Evolutionary conservation across 305 asterid species (phyloP), one percentile per base, ranked within the genome.

Genomic region (Fraxinus sp.): DNA sequence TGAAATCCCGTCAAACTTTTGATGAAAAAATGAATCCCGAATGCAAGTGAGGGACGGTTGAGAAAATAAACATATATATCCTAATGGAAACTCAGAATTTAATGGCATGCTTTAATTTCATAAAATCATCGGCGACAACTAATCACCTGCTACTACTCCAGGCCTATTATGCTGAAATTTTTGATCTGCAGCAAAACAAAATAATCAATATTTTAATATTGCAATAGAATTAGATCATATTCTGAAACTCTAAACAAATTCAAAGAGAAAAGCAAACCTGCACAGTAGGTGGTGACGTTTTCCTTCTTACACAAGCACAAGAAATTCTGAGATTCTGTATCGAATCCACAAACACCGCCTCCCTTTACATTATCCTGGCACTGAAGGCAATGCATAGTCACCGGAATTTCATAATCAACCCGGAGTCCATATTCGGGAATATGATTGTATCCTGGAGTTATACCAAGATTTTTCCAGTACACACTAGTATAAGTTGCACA

Each of bases 331-430:
- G 92, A 90, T 13, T 41, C 83, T 5, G 89, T 82, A 49, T 94
- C 92, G 76, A 94, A 96, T 7, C 98, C 98, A 35, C 98, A 94
- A 0, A 88, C 73, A 0, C 99, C 98, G 2, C 93, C 89, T 0
- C 98, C 95, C 66, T 89, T 91, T 6, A 66, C 81, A 4, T 84
- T 81, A 66, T 92, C 97, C 90, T 91, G 87, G 70, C 98, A 96
- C 88, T 81, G 82, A 4, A 89, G 75, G 78, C 99, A 94, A 37
- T 90, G 83, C 0, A 91, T 85, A 7, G 98, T 94, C 36, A 91
- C 93, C 0, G 99, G 98, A 62, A 96, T 85, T 20, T 96, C 97
- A 18, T 93, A 96, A 81, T 96, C 98, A 10, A 96, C 92, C 87
- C 99, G 82, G 3, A 93, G 80, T 39, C 97, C 98, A 46, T 94